Evolutionary conservation across 2,329 filamentous ascomycete genomes (phyloP).

Genomic region (Verticillium tricorpus): DNA sequence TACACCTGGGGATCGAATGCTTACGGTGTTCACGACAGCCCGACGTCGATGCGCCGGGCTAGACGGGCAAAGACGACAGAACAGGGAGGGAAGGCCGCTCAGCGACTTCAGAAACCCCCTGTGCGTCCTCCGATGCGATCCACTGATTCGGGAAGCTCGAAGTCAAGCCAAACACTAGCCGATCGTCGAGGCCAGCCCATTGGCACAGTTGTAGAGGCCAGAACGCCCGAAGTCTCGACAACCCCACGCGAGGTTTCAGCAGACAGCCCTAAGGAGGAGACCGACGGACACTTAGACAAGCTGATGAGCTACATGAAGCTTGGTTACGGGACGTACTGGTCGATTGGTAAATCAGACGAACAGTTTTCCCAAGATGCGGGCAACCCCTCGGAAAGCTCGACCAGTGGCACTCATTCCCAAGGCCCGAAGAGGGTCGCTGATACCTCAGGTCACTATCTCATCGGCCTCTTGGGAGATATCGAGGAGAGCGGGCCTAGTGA

Average conservation of each 20-base stretch:
- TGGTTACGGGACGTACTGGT: slow-evolving; percentile 65
- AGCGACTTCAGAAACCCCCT: not conserved
- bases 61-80: slow-evolving; percentile 30
- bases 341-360: slow-evolving; percentile 16
- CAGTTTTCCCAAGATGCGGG: not conserved
- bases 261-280: slow-evolving; percentile 15
- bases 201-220: slow-evolving; percentile 11
- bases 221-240: not conserved
- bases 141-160: not conserved
- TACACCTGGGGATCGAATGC: slow-evolving; percentile 79
- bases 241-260: not conserved
- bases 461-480: slow-evolving; percentile 58
- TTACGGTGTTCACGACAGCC: slow-evolving; percentile 80
- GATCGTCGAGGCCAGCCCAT: slow-evolving; percentile 11
- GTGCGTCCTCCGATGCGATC: slow-evolving; percentile 1
- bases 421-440: slow-evolving; percentile 1
- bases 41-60: slow-evolving; percentile 57
- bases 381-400: not conserved
- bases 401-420: not conserved
- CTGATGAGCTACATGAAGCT: slow-evolving; percentile 62
- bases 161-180: slow-evolving; percentile 10
- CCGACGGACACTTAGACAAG: slow-evolving; percentile 43
- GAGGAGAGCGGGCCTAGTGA: slow-evolving; percentile 25
- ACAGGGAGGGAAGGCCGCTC: not conserved
- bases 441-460: slow-evolving; percentile 50